Conservation (phyloP, 768 basidiomycete genomes). For the Mycena metata region DNA sequence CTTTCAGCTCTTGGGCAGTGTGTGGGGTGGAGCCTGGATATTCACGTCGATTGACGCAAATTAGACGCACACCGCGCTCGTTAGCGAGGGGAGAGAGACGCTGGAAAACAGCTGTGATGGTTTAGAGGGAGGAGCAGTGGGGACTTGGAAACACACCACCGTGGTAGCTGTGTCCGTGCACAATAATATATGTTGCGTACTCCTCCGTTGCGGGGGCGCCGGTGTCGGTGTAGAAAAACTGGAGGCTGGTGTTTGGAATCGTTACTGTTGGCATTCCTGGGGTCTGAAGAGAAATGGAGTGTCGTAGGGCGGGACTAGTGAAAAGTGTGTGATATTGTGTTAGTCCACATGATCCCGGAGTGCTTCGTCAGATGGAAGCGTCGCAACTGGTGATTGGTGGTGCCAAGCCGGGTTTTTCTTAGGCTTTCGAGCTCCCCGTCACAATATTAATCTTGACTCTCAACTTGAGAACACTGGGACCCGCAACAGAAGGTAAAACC, state of each 20-base stretch:
- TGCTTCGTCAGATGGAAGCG: too few relatives aligned
- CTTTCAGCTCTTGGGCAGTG: constrained; percentile 42
- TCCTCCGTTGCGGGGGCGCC: constrained; percentile 6
- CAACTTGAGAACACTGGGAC: too few relatives aligned
- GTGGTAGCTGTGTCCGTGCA: constrained; percentile 42
- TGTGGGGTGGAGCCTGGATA: constrained; percentile 50
- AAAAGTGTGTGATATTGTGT: too few relatives aligned
- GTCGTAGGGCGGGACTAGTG: too few relatives aligned
- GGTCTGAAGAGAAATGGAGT: too few relatives aligned
- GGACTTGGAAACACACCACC: constrained; percentile 14
- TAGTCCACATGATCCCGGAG: too few relatives aligned
- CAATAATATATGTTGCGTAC: constrained; percentile 39
- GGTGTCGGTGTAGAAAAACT: constrained; percentile 36
- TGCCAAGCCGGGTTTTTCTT: too few relatives aligned
- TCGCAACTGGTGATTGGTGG: too few relatives aligned
- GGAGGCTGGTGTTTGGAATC: constrained; percentile 20
- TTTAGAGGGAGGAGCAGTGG: too few relatives aligned
- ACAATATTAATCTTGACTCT: too few relatives aligned
- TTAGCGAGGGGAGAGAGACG: constrained; percentile 42
- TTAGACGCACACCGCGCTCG: constrained; percentile 45
- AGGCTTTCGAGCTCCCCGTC: too few relatives aligned
- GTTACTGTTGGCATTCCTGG: constrained; percentile 12
- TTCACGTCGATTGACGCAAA: constrained; percentile 50
- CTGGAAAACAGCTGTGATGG: constrained; percentile 43
- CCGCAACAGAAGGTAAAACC: too few relatives aligned